phyloP scores from a whole-genome alignment of 345 rosid species.

The Turnera subulata region DNA sequence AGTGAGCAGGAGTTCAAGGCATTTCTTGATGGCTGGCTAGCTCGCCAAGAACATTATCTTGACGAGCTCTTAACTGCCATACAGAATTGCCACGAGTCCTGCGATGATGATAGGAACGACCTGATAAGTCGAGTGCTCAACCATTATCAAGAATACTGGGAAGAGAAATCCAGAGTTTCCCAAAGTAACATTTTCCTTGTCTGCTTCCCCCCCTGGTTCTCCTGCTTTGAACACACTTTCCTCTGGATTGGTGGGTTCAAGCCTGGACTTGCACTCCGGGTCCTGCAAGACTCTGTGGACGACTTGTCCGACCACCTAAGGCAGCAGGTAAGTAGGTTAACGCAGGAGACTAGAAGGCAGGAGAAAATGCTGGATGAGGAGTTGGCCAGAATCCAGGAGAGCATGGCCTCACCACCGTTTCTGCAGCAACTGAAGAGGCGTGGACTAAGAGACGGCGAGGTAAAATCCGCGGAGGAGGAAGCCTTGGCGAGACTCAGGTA shows the following conservation, averaged over 20 bases:
- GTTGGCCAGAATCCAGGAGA: slow-evolving; percentile 36
- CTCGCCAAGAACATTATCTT: slow-evolving; percentile 35
- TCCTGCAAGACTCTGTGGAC: slow-evolving; percentile 20
- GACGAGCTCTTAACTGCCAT: slow-evolving; percentile 33
- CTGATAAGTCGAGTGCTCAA: slow-evolving; percentile 27
- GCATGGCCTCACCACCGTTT: not conserved
- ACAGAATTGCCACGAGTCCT: slow-evolving; percentile 8
- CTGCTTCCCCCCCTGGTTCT: slow-evolving; percentile 38
- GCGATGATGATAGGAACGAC: slow-evolving; percentile 25
- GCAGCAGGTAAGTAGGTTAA: slow-evolving; percentile 18
- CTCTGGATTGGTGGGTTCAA: slow-evolving; percentile 49
- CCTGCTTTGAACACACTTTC: slow-evolving; percentile 34
- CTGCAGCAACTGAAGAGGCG: not conserved
- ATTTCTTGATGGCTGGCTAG: slow-evolving; percentile 36
- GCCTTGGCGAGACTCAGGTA: not conserved
- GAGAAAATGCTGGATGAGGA: slow-evolving; percentile 34
- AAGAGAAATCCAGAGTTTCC: slow-evolving; percentile 30
- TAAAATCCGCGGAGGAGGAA: not conserved
- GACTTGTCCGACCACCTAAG: slow-evolving; percentile 38
- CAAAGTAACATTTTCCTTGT: slow-evolving; percentile 27
- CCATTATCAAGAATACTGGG: slow-evolving; percentile 43
- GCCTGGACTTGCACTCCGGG: slow-evolving; percentile 32
- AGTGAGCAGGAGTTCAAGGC: slow-evolving; percentile 10
- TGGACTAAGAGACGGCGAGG: not conserved
- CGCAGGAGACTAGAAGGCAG: slow-evolving; percentile 19